Percentiles rank a stretch among this genome's conserved stretches.
phyloP scores from a whole-genome alignment of 106 monocot genomes.

The Iris macrosiphon region DNA sequence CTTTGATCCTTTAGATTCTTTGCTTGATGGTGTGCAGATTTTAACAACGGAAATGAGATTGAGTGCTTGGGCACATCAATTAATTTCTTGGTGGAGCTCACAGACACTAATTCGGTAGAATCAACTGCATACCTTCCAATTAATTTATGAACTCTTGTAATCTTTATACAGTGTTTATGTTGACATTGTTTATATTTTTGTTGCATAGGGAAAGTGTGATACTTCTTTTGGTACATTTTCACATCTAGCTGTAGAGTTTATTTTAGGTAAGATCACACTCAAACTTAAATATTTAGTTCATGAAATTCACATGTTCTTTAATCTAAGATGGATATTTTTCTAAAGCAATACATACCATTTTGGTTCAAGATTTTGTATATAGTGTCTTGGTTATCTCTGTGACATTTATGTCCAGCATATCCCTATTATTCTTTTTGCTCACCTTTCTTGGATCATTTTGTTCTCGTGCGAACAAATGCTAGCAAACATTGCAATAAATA shows the following conservation, averaged over 20 bases:
- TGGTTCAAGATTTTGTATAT: too few relatives aligned
- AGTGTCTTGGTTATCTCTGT: too few relatives aligned
- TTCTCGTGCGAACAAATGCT: too few relatives aligned
- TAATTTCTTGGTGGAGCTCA: conserved; percentile 63
- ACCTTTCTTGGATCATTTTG: too few relatives aligned
- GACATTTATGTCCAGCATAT: too few relatives aligned
- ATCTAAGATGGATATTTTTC: too few relatives aligned
- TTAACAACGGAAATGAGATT: conserved; percentile 45
- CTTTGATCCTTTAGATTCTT: too few relatives aligned
- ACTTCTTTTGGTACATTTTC: conserved; percentile 50
- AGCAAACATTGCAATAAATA: too few relatives aligned
- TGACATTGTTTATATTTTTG: neutral
- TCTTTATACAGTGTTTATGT: neutral
- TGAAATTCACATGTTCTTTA: too few relatives aligned
- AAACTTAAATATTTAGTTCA: neutral
- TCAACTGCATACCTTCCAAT: conserved; percentile 7
- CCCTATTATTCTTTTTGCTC: too few relatives aligned
- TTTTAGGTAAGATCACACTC: conserved; percentile 41
- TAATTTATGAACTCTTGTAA: neutral
- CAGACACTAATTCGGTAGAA: conserved; percentile 18
- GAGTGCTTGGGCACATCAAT: conserved; percentile 40
- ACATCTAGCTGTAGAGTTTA: conserved; percentile 72
- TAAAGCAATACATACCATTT: too few relatives aligned
- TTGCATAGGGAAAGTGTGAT: conserved; percentile 27
- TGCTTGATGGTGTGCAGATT: conserved; percentile 22